Base-by-base conservation (phyloP, 1,139 yeast genomes). In the Candida tetrigidarum region DNA sequence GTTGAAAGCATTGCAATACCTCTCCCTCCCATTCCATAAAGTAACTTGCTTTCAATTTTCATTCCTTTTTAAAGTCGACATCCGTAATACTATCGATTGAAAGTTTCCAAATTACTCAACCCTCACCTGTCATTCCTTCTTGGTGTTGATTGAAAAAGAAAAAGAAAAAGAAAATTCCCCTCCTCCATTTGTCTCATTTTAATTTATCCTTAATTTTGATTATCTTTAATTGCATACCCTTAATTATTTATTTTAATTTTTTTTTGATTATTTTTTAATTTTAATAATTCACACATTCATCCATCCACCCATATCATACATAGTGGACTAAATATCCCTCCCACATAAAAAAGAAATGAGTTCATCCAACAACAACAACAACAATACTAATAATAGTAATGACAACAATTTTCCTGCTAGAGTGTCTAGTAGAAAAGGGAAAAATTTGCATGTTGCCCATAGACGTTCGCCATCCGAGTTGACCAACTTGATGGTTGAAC, bases 401-500 rank as follows among this genome's bases (percentile, higher is more conserved):
- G n/a, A n/a, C 25, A 22, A 22, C 25, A 22, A 22, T 10, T 7
- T 34, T 12, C 53, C 53, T 5, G 45, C 47, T 11, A 41, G 53
- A 26, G 43, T 47, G 11, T 48, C 53, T 50, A 49, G 50, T 54
- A 61, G 56, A 35, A 67, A 67, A 51, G 66, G 71, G 15, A 68
- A 64, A 46, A 72, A 71, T 54, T 64, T 92, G 53, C 96, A 90
- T 67, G 91, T 92, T 55, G 98, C 98, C 20, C 98, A 92, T 61
- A 80, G 98, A 59, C 79, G 97, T 50, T 87, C 97, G 4, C 97
- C 97, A 19, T 84, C 93, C 55, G 99, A 93, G 64, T 76, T 93
- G 63, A 92, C 98, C n/a, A 88, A 88, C 47, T 74, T 93, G 52
- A 92, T 93, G 96, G 84, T 88, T 57, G 97, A 91, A 64, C 97